These are phyloP conservation scores for Reticulascus tulasneorum DNA, from an alignment of 2,329 filamentous ascomycete genomes.

Conservation along the genomic window DNA sequence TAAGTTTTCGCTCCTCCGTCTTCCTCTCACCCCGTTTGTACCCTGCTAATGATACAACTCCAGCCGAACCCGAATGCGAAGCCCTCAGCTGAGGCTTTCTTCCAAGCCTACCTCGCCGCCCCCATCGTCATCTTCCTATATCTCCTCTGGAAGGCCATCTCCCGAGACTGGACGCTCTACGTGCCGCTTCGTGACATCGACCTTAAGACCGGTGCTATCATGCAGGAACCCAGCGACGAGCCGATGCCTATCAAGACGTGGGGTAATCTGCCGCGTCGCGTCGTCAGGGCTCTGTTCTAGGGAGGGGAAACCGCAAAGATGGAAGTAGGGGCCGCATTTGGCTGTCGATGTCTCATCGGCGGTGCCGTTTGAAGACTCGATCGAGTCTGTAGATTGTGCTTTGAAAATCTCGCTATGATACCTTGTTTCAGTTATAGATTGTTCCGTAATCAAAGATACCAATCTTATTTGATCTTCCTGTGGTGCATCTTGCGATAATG, in stretches of 20 bases:
- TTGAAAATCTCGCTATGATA: too few relatives aligned
- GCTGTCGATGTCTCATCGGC: too few relatives aligned
- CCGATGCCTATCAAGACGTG: constrained; percentile 28
- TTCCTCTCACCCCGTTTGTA: constrained; percentile 8
- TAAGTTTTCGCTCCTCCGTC: constrained; percentile 20
- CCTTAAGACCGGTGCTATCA: constrained; percentile 53
- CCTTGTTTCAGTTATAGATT: too few relatives aligned
- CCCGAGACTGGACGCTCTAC: constrained; percentile 50
- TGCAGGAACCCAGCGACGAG: constrained; percentile 46
- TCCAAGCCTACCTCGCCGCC: constrained; percentile 53
- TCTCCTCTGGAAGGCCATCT: constrained; percentile 61
- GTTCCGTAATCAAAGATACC: too few relatives aligned
- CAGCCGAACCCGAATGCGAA: constrained; percentile 28
- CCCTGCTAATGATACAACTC: background rate
- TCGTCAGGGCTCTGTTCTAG: constrained; percentile 31
- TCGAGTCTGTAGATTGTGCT: too few relatives aligned
- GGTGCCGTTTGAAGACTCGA: too few relatives aligned
- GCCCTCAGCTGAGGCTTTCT: constrained; percentile 48
- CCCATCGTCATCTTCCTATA: constrained; percentile 57
- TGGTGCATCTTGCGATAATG: too few relatives aligned
- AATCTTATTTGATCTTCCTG: too few relatives aligned
- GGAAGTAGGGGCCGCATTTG: too few relatives aligned
- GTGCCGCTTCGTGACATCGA: constrained; percentile 58
- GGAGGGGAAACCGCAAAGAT: background rate
- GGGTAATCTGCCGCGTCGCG: constrained; percentile 30